Base-by-base conservation (phyloP, 495 filamentous ascomycete genomes). In the Xylaria castorea region DNA sequence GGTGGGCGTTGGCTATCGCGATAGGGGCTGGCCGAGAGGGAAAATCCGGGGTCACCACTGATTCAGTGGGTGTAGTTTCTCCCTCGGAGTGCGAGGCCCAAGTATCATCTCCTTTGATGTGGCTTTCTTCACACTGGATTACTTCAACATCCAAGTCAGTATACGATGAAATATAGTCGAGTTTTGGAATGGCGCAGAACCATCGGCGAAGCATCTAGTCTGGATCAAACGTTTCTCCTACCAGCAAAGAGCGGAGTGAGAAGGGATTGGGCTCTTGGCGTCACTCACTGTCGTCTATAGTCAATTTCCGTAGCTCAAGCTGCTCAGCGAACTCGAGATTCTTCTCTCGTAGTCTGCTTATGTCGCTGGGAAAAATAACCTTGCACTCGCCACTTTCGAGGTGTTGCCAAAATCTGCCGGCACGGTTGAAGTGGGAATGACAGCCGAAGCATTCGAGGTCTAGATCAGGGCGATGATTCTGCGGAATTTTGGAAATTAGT, bases 371-470 rank as follows among this genome's bases (percentile, higher is more conserved):
- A 11, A 61, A 73, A 50, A 82, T 73, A 1, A 34, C 48, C 11
- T 40, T 27, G 48, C 81, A 82, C 1, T 72, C 27, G 50, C 71
- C 64, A 0, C 32, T 69, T 36, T 84, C 80, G 8, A 82, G 72
- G 30, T 84, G 82, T 11, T 40, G 46, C 46, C 80, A 66, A 71
- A 79, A 77, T 40, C 1, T 48, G 32, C 62, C 71, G 12, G 69
- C 67, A 5, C 50, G n/a, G 6, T 3, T 36, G 63, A 82, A 82
- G 1, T 55, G 62, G 34, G 40, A 62, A 3, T 66, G 8, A 27
- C 81, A 84, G n/a, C 80, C 82, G 3, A 80, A 80, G 63, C 81
- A 84, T 5, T 40, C 63, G 20, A 83, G 67, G 22, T 76, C 65
- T 50, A 80, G 78, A 20, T 71, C 66, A 3, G 58, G 68, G 16